Conservation (phyloP, 164 flowering plant genomes). For the Kingdonia uniflora region DNA sequence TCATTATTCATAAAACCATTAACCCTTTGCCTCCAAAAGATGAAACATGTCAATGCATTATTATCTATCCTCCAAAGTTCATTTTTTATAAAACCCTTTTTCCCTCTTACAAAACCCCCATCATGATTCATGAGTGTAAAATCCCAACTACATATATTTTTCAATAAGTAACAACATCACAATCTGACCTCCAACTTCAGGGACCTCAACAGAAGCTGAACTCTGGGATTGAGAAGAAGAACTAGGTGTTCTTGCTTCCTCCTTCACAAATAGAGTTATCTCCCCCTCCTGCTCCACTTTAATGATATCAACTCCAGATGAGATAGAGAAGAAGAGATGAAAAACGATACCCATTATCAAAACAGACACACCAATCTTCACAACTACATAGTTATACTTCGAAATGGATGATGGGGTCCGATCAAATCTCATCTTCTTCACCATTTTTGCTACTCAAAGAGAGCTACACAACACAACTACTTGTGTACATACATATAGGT, state of each 20-base stretch:
- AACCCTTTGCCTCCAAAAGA: background rate
- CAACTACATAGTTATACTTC: slow-evolving; percentile 30
- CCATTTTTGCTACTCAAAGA: slow-evolving; percentile 13
- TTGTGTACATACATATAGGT: no score
- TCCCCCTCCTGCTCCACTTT: slow-evolving; percentile 10
- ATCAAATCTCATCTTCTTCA: slow-evolving; percentile 25
- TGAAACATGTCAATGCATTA: background rate
- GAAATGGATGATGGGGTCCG: slow-evolving; percentile 18
- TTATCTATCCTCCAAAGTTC: background rate
- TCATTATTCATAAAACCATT: background rate
- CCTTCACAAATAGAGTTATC: background rate
- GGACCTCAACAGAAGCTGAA: slow-evolving; percentile 9
- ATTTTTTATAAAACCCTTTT: background rate
- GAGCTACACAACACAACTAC: no score
- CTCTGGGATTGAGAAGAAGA: background rate
- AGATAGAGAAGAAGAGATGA: slow-evolving; percentile 40
- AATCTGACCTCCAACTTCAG: slow-evolving; percentile 9
- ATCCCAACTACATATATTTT: slow-evolving; percentile 16
- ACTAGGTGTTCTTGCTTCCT: slow-evolving; percentile 5
- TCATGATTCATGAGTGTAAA: background rate
- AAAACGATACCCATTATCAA: slow-evolving; percentile 52
- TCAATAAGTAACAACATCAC: slow-evolving; percentile 9
- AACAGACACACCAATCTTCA: slow-evolving; percentile 39
- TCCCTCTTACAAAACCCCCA: background rate
- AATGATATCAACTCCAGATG: slow-evolving; percentile 18